These are phyloP conservation scores for Podaxis sp. DNA, from an alignment of 768 basidiomycete genomes.

Conservation along the genomic window DNA sequence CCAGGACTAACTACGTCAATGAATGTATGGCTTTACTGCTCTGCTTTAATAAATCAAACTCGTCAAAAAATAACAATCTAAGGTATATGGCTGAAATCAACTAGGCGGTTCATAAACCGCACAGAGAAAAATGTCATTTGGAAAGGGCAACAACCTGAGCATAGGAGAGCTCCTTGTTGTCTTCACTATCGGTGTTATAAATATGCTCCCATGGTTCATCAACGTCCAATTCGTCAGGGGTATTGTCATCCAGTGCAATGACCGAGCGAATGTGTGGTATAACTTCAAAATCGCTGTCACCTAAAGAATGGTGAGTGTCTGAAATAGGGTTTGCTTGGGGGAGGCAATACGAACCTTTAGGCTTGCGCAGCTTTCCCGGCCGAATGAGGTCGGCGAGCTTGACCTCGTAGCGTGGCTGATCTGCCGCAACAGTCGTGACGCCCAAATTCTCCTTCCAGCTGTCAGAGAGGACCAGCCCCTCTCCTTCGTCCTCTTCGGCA, in stretches of 20 bases:
- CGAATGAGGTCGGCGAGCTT: slow-evolving; percentile 18
- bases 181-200: slow-evolving; percentile 4
- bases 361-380: slow-evolving; percentile 4
- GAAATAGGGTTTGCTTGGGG: not conserved
- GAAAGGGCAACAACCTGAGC: slow-evolving; percentile 11
- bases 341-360: slow-evolving; percentile 4
- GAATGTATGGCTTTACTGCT: not conserved
- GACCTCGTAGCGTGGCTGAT: slow-evolving; percentile 16
- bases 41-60: too few relatives aligned
- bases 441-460: slow-evolving; percentile 8
- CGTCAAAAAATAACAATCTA: not conserved
- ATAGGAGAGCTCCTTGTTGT: slow-evolving; percentile 12
- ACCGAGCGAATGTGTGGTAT: slow-evolving; percentile 21
- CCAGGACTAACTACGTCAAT: not conserved
- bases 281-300: slow-evolving; percentile 19
- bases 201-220: slow-evolving; percentile 20
- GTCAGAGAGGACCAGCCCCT: slow-evolving; percentile 17
- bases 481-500: slow-evolving; percentile 10
- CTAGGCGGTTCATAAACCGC: not conserved
- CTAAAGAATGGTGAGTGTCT: not conserved
- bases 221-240: slow-evolving; percentile 8
- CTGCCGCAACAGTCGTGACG: not conserved
- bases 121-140: not conserved
- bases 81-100: not conserved
- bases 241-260: slow-evolving; percentile 20